Percentiles rank a stretch among this genome's conserved stretches.
phyloP scores from a whole-genome alignment of 768 basidiomycete genomes.

The Leccinum uliginosum region DNA sequence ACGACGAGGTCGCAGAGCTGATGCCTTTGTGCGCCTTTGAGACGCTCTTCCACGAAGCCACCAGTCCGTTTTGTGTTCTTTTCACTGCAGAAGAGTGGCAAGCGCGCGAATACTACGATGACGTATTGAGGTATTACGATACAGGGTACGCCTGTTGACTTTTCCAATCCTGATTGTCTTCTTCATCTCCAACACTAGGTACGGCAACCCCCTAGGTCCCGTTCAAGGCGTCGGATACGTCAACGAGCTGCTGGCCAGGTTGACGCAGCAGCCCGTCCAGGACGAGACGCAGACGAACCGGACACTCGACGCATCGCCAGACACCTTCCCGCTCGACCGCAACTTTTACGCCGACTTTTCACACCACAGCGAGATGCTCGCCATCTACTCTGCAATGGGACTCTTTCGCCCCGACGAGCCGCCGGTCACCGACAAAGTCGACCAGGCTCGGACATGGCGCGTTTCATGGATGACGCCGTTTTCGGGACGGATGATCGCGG shows the following conservation, averaged over 20 bases:
- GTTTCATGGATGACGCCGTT: conserved; percentile 68
- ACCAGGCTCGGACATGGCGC: conserved; percentile 43
- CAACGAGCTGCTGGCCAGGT: conserved; percentile 80
- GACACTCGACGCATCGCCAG: conserved; percentile 59
- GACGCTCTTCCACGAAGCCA: conserved; percentile 43
- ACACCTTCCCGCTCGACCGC: conserved; percentile 70
- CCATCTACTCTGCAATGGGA: conserved; percentile 65
- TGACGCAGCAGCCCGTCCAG: conserved; percentile 57
- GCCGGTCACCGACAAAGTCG: conserved; percentile 13
- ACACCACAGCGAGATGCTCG: conserved; percentile 82
- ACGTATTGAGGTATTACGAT: conserved; percentile 74
- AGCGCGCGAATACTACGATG: conserved; percentile 63
- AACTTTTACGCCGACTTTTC: conserved; percentile 77
- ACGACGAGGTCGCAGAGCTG: conserved; percentile 52
- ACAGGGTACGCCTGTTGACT: conserved; percentile 49
- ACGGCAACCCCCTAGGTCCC: conserved; percentile 64
- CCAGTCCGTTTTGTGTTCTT: conserved; percentile 67
- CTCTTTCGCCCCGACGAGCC: conserved; percentile 38
- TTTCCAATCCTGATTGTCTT: neutral
- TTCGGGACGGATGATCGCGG: conserved; percentile 67
- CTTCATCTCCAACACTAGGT: conserved; percentile 34
- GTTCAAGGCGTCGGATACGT: conserved; percentile 85
- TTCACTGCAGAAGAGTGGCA: conserved; percentile 63
- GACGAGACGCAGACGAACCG: conserved; percentile 75
- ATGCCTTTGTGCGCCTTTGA: conserved; percentile 81